A percentile compares a stretch with the other conserved stretches of the same genome.
Evolutionary conservation across 768 basidiomycete species (phyloP).

Genomic region (Pleurotus giganteus): DNA sequence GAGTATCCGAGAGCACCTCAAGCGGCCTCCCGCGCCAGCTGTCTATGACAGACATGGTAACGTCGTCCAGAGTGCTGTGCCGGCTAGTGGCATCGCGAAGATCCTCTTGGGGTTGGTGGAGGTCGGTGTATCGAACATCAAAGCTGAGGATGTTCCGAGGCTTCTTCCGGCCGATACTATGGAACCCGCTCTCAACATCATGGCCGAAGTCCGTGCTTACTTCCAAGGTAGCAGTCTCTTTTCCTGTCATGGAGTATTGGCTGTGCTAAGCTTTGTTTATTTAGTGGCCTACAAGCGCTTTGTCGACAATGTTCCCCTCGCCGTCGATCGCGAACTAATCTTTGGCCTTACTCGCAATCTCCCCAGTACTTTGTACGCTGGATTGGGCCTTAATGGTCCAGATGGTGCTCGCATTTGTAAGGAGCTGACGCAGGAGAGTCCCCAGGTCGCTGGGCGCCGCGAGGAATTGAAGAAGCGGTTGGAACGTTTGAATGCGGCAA

Average conservation of each 20-base stretch:
- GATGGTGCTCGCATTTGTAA: constrained; percentile 46
- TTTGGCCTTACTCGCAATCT: constrained; percentile 48
- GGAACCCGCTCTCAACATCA: constrained; percentile 59
- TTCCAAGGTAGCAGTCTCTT: constrained; percentile 59
- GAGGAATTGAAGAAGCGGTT: constrained; percentile 49
- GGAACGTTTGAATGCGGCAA: constrained; percentile 47
- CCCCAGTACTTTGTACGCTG: constrained; percentile 40
- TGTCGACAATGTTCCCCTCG: constrained; percentile 52
- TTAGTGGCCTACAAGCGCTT: constrained; percentile 62
- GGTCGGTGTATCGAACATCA: constrained; percentile 36
- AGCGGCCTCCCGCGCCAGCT: neutral
- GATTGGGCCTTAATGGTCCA: constrained; percentile 49
- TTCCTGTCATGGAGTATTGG: too few species aligned
- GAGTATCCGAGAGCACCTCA: constrained; percentile 23
- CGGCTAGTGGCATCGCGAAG: constrained; percentile 25
- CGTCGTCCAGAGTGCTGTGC: neutral
- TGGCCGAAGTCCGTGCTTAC: constrained; percentile 72
- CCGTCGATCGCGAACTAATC: constrained; percentile 56
- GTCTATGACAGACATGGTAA: neutral
- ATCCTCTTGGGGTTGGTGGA: constrained; percentile 33
- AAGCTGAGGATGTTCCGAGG: constrained; percentile 43
- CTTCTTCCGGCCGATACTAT: constrained; percentile 49
- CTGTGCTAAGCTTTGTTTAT: neutral
- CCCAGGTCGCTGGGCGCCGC: constrained; percentile 39
- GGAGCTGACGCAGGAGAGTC: constrained; percentile 51